A percentile compares a stretch with the other conserved stretches of the same genome.
Conservation (phyloP, 345 rosid species). For the Excoecaria cochinchinensis region DNA sequence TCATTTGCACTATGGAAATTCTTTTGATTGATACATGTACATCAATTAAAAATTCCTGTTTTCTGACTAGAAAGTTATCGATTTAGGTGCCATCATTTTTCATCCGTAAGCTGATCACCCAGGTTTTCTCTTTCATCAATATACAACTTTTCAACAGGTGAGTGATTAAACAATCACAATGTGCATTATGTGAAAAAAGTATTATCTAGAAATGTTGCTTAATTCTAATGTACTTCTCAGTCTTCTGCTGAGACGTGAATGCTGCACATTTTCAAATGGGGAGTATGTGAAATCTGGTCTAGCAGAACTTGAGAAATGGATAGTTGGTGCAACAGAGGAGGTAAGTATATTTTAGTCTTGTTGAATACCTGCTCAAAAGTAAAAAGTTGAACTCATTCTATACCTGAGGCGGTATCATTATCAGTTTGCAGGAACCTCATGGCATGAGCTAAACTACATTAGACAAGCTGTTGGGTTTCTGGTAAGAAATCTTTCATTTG, state of each 20-base stretch:
- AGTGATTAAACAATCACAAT: conserved; percentile 9
- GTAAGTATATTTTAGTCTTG: conserved; percentile 37
- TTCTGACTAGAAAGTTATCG: conserved; percentile 26
- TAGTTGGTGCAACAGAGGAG: conserved; percentile 74
- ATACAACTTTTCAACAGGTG: conserved; percentile 96
- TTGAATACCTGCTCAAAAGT: conserved; percentile 1
- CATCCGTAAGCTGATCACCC: conserved; percentile 92
- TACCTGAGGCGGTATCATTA: conserved; percentile 28
- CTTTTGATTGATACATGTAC: not conserved
- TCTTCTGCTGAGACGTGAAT: conserved; percentile 93
- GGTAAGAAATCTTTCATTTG: conserved; percentile 43
- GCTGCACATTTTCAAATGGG: conserved; percentile 97
- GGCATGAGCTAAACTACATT: conserved; percentile 94
- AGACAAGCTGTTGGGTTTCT: conserved; percentile 99
- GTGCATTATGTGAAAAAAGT: conserved; percentile 6
- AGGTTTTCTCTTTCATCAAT: conserved; percentile 95
- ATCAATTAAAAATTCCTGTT: not conserved
- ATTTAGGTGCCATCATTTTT: conserved; percentile 91
- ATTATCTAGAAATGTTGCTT: conserved; percentile 2
- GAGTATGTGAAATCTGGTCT: conserved; percentile 96
- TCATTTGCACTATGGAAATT: not conserved
- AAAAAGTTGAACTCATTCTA: conserved; percentile 12
- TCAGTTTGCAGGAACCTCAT: conserved; percentile 96
- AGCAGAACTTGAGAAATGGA: conserved; percentile 96
- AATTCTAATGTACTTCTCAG: conserved; percentile 37